These are phyloP conservation scores for Rhytidhysteron rufulum DNA, from an alignment of 2,329 filamentous ascomycete genomes.

Conservation along the genomic window DNA sequence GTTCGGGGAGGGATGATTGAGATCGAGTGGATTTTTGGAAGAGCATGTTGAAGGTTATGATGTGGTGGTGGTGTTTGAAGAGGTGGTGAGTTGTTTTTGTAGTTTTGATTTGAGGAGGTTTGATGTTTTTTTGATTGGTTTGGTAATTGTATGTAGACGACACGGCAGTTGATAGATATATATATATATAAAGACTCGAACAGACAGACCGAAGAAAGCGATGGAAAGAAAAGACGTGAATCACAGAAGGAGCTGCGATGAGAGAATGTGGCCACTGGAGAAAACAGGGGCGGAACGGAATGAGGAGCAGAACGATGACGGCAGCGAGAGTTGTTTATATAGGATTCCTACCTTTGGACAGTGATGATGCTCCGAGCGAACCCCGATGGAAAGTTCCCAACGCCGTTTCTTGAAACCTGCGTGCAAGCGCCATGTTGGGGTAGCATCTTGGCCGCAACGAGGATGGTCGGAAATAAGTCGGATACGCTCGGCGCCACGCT, in stretches of 20 bases:
- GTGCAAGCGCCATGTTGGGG: too few species aligned
- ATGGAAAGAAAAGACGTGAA: background rate
- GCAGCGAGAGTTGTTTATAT: background rate
- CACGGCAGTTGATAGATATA: background rate
- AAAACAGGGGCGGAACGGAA: background rate
- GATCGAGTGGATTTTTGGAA: background rate
- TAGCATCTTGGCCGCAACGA: too few species aligned
- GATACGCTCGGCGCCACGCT: too few species aligned
- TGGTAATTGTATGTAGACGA: background rate
- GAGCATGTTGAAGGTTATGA: background rate
- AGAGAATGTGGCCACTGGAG: background rate
- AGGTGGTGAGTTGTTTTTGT: background rate
- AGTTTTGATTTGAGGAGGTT: background rate
- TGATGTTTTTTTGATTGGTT: background rate
- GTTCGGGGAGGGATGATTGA: background rate
- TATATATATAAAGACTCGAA: background rate
- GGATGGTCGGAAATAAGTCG: too few species aligned
- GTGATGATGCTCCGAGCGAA: background rate
- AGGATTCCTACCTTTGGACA: background rate
- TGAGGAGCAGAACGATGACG: background rate
- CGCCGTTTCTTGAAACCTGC: too few species aligned
- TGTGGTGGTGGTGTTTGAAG: background rate
- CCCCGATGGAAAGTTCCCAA: too few species aligned
- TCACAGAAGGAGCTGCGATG: background rate
- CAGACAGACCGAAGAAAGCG: background rate